phyloP scores from a whole-genome alignment of 306 rosid species.

The Prunus padus region DNA sequence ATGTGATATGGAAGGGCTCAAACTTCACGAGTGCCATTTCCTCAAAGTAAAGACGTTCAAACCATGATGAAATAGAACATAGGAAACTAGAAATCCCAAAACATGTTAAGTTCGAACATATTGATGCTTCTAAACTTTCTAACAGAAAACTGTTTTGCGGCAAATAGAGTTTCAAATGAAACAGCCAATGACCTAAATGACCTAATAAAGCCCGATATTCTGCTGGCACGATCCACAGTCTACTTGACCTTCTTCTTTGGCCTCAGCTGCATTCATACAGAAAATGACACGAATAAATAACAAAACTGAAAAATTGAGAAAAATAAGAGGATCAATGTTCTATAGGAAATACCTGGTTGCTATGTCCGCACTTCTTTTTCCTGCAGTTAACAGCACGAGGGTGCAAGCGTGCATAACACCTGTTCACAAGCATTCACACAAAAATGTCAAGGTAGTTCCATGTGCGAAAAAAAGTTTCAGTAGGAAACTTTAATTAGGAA shows the following conservation, averaged over 20 bases:
- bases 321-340: not conserved
- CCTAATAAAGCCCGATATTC: constrained; percentile 11
- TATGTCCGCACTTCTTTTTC: constrained; percentile 99
- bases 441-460: not conserved
- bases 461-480: not conserved
- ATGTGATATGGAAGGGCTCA: not conserved
- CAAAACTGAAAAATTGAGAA: not conserved
- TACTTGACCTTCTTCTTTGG: constrained; percentile 99
- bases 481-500: not conserved
- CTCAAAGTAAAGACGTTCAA: not conserved
- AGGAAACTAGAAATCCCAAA: not conserved
- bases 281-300: not conserved
- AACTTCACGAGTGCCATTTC: not conserved
- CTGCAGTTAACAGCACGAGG: constrained; percentile 99
- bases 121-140: not conserved
- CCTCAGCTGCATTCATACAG: constrained; percentile 70
- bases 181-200: constrained; percentile 27
- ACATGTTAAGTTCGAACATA: not conserved
- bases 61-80: not conserved
- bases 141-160: not conserved
- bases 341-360: constrained; percentile 71
- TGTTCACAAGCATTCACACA: constrained; percentile 17
- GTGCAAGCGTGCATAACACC: constrained; percentile 94
- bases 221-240: constrained; percentile 19
- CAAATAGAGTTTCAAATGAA: not conserved